Conservation (phyloP, 1,284 basidiomycete species). For the Papiliotrema laurentii region DNA sequence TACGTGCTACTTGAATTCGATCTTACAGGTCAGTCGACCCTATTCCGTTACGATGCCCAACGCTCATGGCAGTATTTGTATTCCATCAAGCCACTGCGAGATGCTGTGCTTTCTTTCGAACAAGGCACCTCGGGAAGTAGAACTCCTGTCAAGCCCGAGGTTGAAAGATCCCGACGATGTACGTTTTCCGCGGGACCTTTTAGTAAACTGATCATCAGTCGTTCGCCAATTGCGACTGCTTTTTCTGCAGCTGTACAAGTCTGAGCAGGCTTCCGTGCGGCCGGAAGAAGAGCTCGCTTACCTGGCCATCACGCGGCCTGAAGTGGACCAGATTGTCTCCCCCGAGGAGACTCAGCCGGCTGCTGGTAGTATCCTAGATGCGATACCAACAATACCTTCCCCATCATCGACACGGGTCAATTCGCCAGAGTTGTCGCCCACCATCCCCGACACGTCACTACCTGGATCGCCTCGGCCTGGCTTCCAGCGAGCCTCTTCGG, state of each 20-base stretch:
- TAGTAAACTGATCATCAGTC: constrained; percentile 20
- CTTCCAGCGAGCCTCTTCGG: constrained; percentile 7
- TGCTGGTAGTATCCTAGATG: constrained; percentile 8
- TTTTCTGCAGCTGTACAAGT: constrained; percentile 40
- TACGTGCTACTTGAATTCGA: constrained; percentile 47
- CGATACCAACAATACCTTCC: constrained; percentile 21
- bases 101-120: constrained; percentile 38
- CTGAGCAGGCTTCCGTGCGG: constrained; percentile 32
- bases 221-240: constrained; percentile 37
- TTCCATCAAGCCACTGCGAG: constrained; percentile 42
- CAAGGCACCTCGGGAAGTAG: constrained; percentile 8
- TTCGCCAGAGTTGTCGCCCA: constrained; percentile 17
- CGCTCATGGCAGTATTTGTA: constrained; percentile 44
- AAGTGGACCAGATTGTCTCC: constrained; percentile 27
- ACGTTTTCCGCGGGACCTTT: constrained; percentile 9
- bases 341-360: constrained; percentile 9
- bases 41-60: not conserved
- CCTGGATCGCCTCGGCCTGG: constrained; percentile 7
- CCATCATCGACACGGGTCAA: constrained; percentile 28
- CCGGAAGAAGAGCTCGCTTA: constrained; percentile 46
- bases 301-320: constrained; percentile 42
- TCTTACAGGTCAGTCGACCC: constrained; percentile 24
- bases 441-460: not conserved
- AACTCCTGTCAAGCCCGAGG: constrained; percentile 23
- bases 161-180: constrained; percentile 39